phyloP scores from a whole-genome alignment of 2,329 filamentous ascomycete species.

The Colletotrichum gloeosporioides region DNA sequence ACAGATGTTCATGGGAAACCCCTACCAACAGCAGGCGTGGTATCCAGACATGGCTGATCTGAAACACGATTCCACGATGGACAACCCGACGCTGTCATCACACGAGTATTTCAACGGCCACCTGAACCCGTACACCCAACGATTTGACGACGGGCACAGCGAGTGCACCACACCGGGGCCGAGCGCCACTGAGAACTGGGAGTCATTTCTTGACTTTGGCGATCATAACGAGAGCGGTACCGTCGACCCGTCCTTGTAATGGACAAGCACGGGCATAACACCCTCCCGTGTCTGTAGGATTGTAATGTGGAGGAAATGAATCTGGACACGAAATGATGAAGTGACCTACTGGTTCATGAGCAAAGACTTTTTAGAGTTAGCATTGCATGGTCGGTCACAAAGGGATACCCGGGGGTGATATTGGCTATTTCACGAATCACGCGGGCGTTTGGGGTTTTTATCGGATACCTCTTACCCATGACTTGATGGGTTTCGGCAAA shows the following conservation, averaged over 20 bases:
- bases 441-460: neutral
- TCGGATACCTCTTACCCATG: neutral
- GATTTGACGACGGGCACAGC: neutral
- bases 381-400: constrained; percentile 18
- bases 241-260: constrained; percentile 7
- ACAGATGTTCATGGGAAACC: constrained; percentile 16
- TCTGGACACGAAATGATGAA: constrained; percentile 2
- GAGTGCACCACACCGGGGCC: neutral
- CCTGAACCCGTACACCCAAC: constrained; percentile 11
- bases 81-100: neutral
- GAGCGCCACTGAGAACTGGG: constrained; percentile 1
- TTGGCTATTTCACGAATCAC: neutral
- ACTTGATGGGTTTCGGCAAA: neutral
- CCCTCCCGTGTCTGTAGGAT: neutral
- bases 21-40: constrained; percentile 1
- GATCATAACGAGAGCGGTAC: constrained; percentile 1
- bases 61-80: neutral
- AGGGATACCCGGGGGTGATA: constrained; percentile 7
- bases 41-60: neutral
- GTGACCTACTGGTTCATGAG: constrained; percentile 7
- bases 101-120: constrained; percentile 12
- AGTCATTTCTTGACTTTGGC: constrained; percentile 23
- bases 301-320: constrained; percentile 29
- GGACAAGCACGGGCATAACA: too few species aligned
- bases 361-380: constrained; percentile 22